Percentiles rank a stretch among this genome's conserved stretches.
phyloP scores from a whole-genome alignment of 2,329 filamentous ascomycete species.

The Daldinia sp. region DNA sequence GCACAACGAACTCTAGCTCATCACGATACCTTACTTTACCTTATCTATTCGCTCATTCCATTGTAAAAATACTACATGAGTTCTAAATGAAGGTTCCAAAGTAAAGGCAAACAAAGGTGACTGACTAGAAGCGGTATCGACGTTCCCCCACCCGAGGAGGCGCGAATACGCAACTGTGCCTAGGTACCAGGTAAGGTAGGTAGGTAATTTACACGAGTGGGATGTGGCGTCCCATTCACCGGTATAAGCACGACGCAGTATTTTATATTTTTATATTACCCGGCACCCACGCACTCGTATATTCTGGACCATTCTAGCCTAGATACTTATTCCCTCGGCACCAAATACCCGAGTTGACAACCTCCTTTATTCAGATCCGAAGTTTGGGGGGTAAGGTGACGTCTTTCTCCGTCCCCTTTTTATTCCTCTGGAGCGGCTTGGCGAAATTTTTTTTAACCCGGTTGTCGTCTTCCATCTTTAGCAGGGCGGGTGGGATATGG shows the following conservation, averaged over 20 bases:
- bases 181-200: not conserved
- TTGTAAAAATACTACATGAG: not conserved
- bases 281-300: not conserved
- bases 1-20: too few relatives aligned
- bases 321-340: not conserved
- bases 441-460: constrained; percentile 4
- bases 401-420: not conserved
- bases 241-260: not conserved
- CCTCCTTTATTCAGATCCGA: too few relatives aligned
- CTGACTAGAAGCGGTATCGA: not conserved
- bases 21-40: not conserved
- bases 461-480: not conserved
- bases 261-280: constrained; percentile 1
- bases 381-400: constrained; percentile 8
- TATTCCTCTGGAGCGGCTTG: constrained; percentile 9
- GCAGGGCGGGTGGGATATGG: not conserved
- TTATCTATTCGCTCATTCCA: not conserved
- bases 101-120: too few relatives aligned
- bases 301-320: not conserved
- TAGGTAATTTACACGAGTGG: not conserved
- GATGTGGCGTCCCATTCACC: not conserved
- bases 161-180: too few relatives aligned
- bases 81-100: too few relatives aligned
- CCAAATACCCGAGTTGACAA: constrained; percentile 5
- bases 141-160: not conserved